Percentiles rank a stretch among this genome's conserved stretches.
Conservation (phyloP, 768 basidiomycete genomes). For the Boletus pseudopeckii region DNA sequence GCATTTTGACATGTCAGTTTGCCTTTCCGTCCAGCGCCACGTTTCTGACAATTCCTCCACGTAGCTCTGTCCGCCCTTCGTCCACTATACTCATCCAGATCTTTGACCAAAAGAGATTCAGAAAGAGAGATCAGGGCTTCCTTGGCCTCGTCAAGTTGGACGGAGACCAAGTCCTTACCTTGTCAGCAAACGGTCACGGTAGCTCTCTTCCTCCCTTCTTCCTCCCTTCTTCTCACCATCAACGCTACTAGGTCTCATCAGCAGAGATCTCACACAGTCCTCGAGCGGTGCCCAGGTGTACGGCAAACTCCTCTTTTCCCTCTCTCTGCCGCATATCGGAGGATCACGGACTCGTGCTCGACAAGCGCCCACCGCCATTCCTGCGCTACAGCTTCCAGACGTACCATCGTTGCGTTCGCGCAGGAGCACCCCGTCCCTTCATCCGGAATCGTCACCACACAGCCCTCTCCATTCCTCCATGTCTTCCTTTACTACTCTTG, state of each 20-base stretch:
- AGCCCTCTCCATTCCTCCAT: slow-evolving; percentile 16
- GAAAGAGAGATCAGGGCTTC: slow-evolving; percentile 80
- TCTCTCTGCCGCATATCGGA: slow-evolving; percentile 40
- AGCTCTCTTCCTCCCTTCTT: background rate
- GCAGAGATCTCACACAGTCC: slow-evolving; percentile 49
- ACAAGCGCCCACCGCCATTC: slow-evolving; percentile 16
- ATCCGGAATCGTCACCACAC: slow-evolving; percentile 16
- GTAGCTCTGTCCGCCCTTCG: slow-evolving; percentile 65
- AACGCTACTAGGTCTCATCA: slow-evolving; percentile 55
- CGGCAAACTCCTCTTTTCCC: slow-evolving; percentile 74
- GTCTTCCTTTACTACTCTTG: slow-evolving; percentile 15
- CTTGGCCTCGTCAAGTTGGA: slow-evolving; percentile 56
- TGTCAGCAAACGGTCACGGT: slow-evolving; percentile 49
- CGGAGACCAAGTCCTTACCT: slow-evolving; percentile 50
- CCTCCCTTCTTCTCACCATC: background rate
- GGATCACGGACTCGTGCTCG: slow-evolving; percentile 17
- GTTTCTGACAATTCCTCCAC: slow-evolving; percentile 2
- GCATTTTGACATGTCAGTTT: slow-evolving; percentile 75
- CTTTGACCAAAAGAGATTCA: slow-evolving; percentile 88
- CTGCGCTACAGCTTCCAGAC: slow-evolving; percentile 15
- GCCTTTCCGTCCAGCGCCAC: slow-evolving; percentile 2
- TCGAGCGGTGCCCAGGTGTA: slow-evolving; percentile 51
- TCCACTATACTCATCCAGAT: slow-evolving; percentile 82
- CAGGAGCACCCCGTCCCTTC: slow-evolving; percentile 26
- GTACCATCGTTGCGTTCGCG: slow-evolving; percentile 11